phyloP scores from a whole-genome alignment of 176 grass and related monocot species.

The Oryza brachyantha region DNA sequence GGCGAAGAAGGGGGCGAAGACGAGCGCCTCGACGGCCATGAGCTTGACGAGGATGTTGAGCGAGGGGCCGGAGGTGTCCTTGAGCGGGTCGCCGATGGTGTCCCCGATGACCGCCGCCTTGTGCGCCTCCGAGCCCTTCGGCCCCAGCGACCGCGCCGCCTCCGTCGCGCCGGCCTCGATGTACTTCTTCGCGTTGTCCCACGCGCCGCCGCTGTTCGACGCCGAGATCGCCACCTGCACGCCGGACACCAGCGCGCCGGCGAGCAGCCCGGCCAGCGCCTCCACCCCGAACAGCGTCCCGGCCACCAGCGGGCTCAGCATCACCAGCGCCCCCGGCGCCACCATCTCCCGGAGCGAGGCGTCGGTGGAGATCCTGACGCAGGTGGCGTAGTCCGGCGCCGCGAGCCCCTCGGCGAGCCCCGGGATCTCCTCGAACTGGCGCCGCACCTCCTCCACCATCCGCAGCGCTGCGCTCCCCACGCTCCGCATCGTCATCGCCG shows the following conservation, averaged over 20 bases:
- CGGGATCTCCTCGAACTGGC: conserved; percentile 65
- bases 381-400: conserved; percentile 73
- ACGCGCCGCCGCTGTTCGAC: conserved; percentile 88
- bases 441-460: conserved; percentile 83
- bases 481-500: conserved; percentile 81
- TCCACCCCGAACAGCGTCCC: conserved; percentile 77
- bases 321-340: conserved; percentile 70
- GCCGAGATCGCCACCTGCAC: conserved; percentile 92
- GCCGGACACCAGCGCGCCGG: conserved; percentile 77
- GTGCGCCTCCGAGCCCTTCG: conserved; percentile 79
- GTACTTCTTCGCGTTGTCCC: conserved; percentile 98
- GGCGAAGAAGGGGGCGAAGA: conserved; percentile 89
- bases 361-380: conserved; percentile 86
- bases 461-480: conserved; percentile 71
- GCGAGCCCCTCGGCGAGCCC: conserved; percentile 64
- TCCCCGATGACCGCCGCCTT: conserved; percentile 88
- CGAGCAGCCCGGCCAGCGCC: conserved; percentile 71
- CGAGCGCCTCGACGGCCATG: conserved; percentile 88
- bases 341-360: conserved; percentile 80
- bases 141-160: conserved; percentile 70
- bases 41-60: conserved; percentile 92
- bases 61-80: conserved; percentile 90
- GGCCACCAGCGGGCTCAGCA: conserved; percentile 54
- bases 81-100: conserved; percentile 82
- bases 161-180: conserved; percentile 91